These are phyloP conservation scores for Adiantum capillusveneris DNA, from an alignment of 75 land plant species.

Conservation along the genomic window DNA sequence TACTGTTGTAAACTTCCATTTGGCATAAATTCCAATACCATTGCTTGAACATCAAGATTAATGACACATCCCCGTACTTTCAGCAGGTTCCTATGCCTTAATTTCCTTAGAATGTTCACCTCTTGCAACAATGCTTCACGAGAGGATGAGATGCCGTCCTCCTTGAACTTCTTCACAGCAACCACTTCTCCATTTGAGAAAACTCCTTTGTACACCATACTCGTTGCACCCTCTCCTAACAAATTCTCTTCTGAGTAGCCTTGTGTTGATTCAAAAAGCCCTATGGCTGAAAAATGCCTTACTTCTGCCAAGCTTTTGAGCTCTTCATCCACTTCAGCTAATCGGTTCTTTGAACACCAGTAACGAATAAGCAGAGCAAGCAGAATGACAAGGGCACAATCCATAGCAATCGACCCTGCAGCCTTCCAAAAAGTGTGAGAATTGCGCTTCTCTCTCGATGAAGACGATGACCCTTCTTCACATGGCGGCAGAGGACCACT, in stretches of 20 bases:
- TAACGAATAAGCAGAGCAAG: no score
- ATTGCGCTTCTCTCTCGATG: no score
- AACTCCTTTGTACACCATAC: slow-evolving; percentile 52
- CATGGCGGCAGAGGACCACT: slow-evolving; percentile 46
- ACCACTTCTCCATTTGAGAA: no score
- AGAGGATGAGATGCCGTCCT: no score
- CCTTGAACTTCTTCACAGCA: no score
- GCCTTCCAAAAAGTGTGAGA: no score
- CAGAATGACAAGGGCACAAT: slow-evolving; percentile 52
- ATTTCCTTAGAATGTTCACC: no score
- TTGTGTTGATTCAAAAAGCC: slow-evolving; percentile 43
- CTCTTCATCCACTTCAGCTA: slow-evolving; percentile 47
- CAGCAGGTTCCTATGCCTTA: no score
- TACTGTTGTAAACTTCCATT: slow-evolving; percentile 67
- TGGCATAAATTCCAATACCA: slow-evolving; percentile 53
- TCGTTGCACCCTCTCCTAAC: no score
- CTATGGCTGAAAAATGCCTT: slow-evolving; percentile 55
- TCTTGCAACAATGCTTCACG: no score
- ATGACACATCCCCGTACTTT: slow-evolving; percentile 66
- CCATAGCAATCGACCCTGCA: slow-evolving; percentile 44
- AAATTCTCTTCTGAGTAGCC: slow-evolving; percentile 56
- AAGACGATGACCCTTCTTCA: slow-evolving; percentile 12
- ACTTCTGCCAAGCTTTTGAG: slow-evolving; percentile 51
- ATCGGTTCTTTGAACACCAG: no score
- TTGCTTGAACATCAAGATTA: slow-evolving; percentile 51